Evolutionary conservation across 192 early-diverging fungal species (phyloP), one percentile per base, ranked within the genome.

Genomic region (Backusella macrospora): DNA sequence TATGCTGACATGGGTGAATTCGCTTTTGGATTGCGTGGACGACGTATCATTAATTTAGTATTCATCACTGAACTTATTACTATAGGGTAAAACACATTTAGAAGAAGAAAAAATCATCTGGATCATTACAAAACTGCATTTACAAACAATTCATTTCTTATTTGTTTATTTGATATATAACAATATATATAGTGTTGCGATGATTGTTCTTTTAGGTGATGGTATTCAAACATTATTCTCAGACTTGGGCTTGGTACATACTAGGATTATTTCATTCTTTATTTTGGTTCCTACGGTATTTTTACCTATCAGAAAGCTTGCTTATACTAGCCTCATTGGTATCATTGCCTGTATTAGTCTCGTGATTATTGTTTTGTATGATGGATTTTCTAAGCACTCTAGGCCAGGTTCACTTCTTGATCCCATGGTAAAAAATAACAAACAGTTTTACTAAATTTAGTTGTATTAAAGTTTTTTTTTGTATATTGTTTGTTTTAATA

Each of bases 311-410:
- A 29, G 79, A 74, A 62, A 78, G 4, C 72, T 89, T 18, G 76
- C 85, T 3, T 92, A 88, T 55, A 83, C 79, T 8, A 81, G 80
- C n/a, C 52, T 92, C 9, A 42, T 93, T 45, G 92, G 92, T n/a
- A 81, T 93, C 52, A 65, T 89, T 34, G 74, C 84, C 1, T 73
- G 88, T 12, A 23, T 82, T 1, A 78, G 81, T 46, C 68, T 93
- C 10, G 68, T 91, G 8, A 49, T 70, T 12, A 87, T 93, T 71
- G 45, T 93, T 10, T 46, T 91, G 21, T 80, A 70, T 59, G 84
- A 92, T 76, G 92, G 92, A 39, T 42, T 91, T 12, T 72, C 80
- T 12, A 90, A 78, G 44, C n/a, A 23, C 0, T 29, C 65, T 1
- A 34, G 73, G 4, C 91, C 91, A 34, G 91, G 91, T 43, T 85